phyloP scores from a whole-genome alignment of 306 rosid genomes.

The Sechiopsis laciniata region DNA sequence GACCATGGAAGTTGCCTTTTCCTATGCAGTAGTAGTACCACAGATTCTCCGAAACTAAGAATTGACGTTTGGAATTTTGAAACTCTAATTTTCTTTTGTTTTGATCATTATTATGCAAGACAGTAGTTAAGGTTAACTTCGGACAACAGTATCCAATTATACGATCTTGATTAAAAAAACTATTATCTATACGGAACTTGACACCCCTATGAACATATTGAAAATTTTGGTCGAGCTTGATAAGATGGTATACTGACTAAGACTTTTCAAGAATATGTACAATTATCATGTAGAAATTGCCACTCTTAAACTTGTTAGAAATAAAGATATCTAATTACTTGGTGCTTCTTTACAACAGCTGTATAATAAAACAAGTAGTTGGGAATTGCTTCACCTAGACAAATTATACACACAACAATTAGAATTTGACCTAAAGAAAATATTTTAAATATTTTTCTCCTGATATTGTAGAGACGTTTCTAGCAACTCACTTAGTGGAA shows the following conservation, averaged over 20 bases:
- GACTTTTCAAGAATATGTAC: background rate
- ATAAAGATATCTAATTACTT: background rate
- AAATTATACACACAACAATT: background rate
- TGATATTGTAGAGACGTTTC: slow-evolving; percentile 72
- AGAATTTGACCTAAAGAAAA: background rate
- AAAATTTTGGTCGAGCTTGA: background rate
- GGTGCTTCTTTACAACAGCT: background rate
- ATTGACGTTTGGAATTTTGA: slow-evolving; percentile 1
- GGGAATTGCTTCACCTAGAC: background rate
- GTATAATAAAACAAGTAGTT: background rate
- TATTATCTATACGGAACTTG: background rate
- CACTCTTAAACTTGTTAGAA: background rate
- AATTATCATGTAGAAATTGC: background rate
- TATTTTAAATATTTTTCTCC: background rate
- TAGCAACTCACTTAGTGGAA: slow-evolving; percentile 82
- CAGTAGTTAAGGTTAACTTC: background rate
- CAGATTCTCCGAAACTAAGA: background rate
- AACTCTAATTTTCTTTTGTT: background rate
- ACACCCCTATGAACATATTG: background rate
- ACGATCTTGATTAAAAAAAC: background rate
- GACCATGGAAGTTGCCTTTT: background rate
- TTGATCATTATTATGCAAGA: slow-evolving; percentile 5
- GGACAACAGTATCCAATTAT: background rate
- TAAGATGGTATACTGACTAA: background rate
- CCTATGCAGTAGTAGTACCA: background rate